Evolutionary conservation across 2,329 filamentous ascomycete genomes (phyloP).

Genomic region (Lachnellula hyalina): DNA sequence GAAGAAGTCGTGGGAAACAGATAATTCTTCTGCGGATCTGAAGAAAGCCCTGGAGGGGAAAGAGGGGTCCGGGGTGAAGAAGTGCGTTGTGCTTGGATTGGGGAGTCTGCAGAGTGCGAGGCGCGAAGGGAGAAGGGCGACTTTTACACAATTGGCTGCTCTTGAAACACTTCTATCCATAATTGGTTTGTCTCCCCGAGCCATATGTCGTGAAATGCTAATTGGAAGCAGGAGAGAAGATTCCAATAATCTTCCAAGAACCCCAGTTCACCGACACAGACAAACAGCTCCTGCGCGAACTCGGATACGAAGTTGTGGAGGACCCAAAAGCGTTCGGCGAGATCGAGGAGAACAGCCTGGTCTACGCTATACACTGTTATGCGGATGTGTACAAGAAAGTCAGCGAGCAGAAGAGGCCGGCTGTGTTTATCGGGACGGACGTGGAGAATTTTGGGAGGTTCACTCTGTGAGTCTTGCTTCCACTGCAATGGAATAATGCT

Average conservation of each 20-base stretch:
- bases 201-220: background rate
- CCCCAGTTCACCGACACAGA: slow-evolving; percentile 30
- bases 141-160: slow-evolving; percentile 29
- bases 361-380: slow-evolving; percentile 34
- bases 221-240: background rate
- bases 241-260: slow-evolving; percentile 24
- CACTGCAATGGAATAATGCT: background rate
- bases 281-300: slow-evolving; percentile 23
- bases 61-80: slow-evolving; percentile 15
- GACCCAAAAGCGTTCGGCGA: slow-evolving; percentile 27
- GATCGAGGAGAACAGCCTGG: slow-evolving; percentile 23
- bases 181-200: slow-evolving; percentile 10
- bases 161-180: slow-evolving; percentile 22
- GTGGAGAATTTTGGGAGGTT: slow-evolving; percentile 25
- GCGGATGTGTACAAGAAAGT: slow-evolving; percentile 25
- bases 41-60: slow-evolving; percentile 10
- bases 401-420: slow-evolving; percentile 19
- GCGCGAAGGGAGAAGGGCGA: slow-evolving; percentile 26
- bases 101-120: slow-evolving; percentile 29
- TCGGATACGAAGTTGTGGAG: slow-evolving; percentile 25
- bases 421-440: slow-evolving; percentile 28
- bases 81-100: slow-evolving; percentile 28
- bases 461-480: slow-evolving; percentile 16
- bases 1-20: slow-evolving; percentile 26
- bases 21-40: slow-evolving; percentile 16